Conservation (phyloP, 1,284 basidiomycete genomes). For the Leccinum variabile region DNA sequence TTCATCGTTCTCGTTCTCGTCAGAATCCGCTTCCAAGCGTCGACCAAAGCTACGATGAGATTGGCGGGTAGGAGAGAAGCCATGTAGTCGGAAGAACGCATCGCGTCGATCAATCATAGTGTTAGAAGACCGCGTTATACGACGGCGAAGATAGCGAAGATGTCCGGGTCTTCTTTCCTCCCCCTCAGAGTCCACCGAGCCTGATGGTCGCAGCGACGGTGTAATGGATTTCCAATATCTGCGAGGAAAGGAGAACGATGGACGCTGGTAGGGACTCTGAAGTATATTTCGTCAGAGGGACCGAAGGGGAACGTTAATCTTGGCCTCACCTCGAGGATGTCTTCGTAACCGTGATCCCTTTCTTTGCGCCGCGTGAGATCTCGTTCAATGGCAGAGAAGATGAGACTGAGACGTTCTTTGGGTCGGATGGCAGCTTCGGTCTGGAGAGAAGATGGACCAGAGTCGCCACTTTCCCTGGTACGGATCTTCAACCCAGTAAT, state of each 20-base stretch:
- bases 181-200: conserved; percentile 36
- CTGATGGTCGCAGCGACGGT: conserved; percentile 37
- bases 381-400: conserved; percentile 68
- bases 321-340: conserved; percentile 70
- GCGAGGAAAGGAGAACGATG: conserved; percentile 47
- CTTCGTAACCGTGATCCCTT: conserved; percentile 83
- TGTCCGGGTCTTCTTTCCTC: conserved; percentile 36
- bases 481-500: conserved; percentile 52
- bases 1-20: conserved; percentile 44
- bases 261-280: conserved; percentile 64
- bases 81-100: conserved; percentile 32
- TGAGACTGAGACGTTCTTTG: conserved; percentile 61
- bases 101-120: conserved; percentile 75
- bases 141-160: conserved; percentile 64
- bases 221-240: conserved; percentile 65
- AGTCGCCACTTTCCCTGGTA: conserved; percentile 42
- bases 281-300: conserved; percentile 4
- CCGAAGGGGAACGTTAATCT: background rate
- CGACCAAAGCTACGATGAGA: conserved; percentile 16
- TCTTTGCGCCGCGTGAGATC: conserved; percentile 70
- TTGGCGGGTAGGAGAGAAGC: conserved; percentile 24
- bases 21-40: conserved; percentile 31
- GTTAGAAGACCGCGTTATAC: conserved; percentile 81
- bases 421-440: conserved; percentile 56
- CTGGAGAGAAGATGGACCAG: conserved; percentile 36